Conservation (phyloP, 2,329 filamentous ascomycete genomes). For the Orbilia javanica region DNA sequence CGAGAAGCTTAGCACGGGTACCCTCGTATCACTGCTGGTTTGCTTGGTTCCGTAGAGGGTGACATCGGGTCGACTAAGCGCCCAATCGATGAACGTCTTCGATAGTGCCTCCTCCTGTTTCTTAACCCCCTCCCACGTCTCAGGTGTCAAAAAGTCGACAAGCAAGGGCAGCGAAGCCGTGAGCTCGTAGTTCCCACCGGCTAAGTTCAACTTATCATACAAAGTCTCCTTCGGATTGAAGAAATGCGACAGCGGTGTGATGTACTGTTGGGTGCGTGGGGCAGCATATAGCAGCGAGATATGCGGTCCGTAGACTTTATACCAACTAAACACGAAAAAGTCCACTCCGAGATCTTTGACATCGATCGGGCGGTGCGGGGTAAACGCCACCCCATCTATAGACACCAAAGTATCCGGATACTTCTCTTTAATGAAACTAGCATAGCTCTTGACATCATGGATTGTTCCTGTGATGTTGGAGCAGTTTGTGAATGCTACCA, state of each 20-base stretch:
- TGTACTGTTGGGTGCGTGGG: conserved; percentile 67
- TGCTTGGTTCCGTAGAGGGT: conserved; percentile 67
- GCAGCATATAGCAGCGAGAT: conserved; percentile 78
- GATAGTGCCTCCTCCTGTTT: conserved; percentile 75
- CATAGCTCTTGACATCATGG: conserved; percentile 73
- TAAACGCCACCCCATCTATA: conserved; percentile 82
- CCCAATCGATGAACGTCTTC: conserved; percentile 72
- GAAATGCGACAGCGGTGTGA: conserved; percentile 68
- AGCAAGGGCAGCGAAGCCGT: conserved; percentile 74
- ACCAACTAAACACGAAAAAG: conserved; percentile 84
- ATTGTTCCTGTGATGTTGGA: conserved; percentile 81
- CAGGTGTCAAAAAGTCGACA: conserved; percentile 71
- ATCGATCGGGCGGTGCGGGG: conserved; percentile 78
- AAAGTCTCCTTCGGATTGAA: conserved; percentile 67
- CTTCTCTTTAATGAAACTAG: conserved; percentile 69
- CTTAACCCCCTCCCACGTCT: conserved; percentile 70
- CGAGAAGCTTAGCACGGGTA: conserved; percentile 45
- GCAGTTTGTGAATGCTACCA: conserved; percentile 80
- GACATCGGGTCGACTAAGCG: conserved; percentile 70
- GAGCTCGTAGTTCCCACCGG: conserved; percentile 78
- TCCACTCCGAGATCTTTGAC: conserved; percentile 78
- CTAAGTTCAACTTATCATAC: conserved; percentile 75
- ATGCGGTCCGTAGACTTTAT: conserved; percentile 85
- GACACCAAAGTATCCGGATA: conserved; percentile 73
- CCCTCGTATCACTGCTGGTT: conserved; percentile 31